Percentiles rank a stretch among this genome's conserved stretches.
Evolutionary conservation across 2,329 filamentous ascomycete genomes (phyloP).

Genomic region (Neofusicoccum parvum): DNA sequence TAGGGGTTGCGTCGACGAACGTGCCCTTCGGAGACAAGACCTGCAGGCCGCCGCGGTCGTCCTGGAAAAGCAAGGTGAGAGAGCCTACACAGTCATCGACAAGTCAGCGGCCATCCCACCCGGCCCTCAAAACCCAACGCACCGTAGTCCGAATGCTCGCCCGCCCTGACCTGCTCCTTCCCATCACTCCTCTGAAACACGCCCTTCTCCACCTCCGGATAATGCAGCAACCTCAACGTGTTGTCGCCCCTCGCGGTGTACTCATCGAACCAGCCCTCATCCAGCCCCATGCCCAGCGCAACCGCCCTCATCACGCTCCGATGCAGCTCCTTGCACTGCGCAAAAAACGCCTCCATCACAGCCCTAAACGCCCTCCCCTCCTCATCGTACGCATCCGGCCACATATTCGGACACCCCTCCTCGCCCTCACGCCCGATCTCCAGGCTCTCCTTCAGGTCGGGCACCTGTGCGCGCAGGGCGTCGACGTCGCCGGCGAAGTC

Average conservation of each 20-base stretch:
- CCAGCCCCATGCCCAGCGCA: conserved; percentile 75
- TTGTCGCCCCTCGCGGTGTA: conserved; percentile 63
- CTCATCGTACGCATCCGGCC: conserved; percentile 63
- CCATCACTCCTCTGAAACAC: conserved; percentile 68
- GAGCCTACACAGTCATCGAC: conserved; percentile 30
- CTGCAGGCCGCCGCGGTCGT: conserved; percentile 23
- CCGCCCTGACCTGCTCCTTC: conserved; percentile 75
- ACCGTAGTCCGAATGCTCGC: conserved; percentile 73
- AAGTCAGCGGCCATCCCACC: not conserved
- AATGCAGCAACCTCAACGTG: conserved; percentile 71
- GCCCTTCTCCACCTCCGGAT: conserved; percentile 67
- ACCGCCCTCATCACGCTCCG: conserved; percentile 81
- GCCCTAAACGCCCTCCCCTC: conserved; percentile 64
- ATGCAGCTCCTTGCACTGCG: conserved; percentile 74
- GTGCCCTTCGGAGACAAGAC: conserved; percentile 71
- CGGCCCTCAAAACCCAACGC: conserved; percentile 4
- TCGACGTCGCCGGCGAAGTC: conserved; percentile 40
- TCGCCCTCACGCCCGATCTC: conserved; percentile 65
- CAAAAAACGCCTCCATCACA: conserved; percentile 75
- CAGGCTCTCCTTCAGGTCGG: conserved; percentile 59
- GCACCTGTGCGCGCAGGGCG: conserved; percentile 36
- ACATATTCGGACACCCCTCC: conserved; percentile 70
- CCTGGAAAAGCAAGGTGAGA: conserved; percentile 54
- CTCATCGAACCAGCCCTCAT: conserved; percentile 72
- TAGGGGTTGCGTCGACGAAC: conserved; percentile 82